Percentiles rank a stretch among this genome's conserved stretches.
Evolutionary conservation across 352 stramenopile genomes (phyloP).

Genomic region (Pythium sukuiense): DNA sequence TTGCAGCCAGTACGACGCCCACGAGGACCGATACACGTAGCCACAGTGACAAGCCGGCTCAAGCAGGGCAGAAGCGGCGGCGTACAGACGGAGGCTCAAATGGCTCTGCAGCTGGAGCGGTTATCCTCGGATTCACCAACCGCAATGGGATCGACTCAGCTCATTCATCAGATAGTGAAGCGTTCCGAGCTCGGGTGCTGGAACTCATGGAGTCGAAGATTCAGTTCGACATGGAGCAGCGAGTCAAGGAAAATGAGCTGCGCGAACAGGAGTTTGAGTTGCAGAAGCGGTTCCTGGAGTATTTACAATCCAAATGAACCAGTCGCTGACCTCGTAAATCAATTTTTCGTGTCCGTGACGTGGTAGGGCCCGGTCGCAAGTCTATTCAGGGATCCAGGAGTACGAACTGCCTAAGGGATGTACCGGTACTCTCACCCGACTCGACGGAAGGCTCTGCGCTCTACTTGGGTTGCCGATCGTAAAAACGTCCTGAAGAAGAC

Average conservation of each 20-base stretch:
- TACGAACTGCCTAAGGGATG: background rate
- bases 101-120: background rate
- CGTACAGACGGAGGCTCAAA: background rate
- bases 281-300: conserved; percentile 81
- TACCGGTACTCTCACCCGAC: background rate
- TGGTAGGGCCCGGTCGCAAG: background rate
- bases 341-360: background rate
- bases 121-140: conserved; percentile 10
- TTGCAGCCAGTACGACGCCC: background rate
- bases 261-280: conserved; percentile 81
- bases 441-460: background rate
- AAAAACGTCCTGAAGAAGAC: background rate
- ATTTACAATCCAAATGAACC: conserved; percentile 73
- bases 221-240: conserved; percentile 83
- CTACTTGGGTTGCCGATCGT: too few relatives aligned
- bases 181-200: conserved; percentile 62
- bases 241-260: conserved; percentile 70
- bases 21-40: background rate
- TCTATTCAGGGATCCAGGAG: background rate
- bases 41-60: background rate
- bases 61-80: conserved; percentile 7
- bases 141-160: conserved; percentile 10
- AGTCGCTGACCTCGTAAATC: background rate
- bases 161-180: conserved; percentile 33
- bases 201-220: conserved; percentile 81